A percentile compares a stretch with the other conserved stretches of the same genome.
Evolutionary conservation across 768 basidiomycete genomes (phyloP).

Genomic region (Agrocybe chaxingu): DNA sequence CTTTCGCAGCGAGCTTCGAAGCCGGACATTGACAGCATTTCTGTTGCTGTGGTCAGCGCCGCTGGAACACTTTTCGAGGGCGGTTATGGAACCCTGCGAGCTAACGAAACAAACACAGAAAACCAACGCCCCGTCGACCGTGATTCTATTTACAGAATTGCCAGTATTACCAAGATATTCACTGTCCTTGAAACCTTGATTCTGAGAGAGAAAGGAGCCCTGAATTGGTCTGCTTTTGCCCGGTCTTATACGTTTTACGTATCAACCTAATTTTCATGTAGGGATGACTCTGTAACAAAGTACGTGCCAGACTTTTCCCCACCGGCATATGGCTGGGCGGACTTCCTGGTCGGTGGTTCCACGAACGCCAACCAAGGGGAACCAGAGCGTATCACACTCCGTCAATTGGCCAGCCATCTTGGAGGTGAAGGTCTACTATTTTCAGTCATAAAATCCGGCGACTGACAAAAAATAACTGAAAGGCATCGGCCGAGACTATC

Average conservation of each 20-base stretch:
- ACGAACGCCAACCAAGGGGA: constrained; percentile 2
- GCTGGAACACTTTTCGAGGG: constrained; percentile 41
- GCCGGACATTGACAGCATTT: constrained; percentile 45
- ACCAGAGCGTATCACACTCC: constrained; percentile 32
- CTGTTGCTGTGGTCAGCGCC: constrained; percentile 47
- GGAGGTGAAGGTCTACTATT: constrained; percentile 19
- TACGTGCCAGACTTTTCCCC: constrained; percentile 37
- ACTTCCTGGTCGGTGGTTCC: constrained; percentile 18
- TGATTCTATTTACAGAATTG: constrained; percentile 49
- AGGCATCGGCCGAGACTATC: constrained; percentile 37
- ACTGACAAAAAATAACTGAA: background rate
- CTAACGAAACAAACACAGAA: constrained; percentile 36
- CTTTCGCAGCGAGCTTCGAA: constrained; percentile 23
- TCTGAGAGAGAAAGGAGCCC: constrained; percentile 40
- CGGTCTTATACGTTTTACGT: background rate
- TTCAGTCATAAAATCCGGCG: background rate
- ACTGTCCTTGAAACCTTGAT: constrained; percentile 45
- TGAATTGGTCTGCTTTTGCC: constrained; percentile 29
- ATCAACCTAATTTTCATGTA: constrained; percentile 8
- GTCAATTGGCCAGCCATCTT: constrained; percentile 40
- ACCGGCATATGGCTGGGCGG: constrained; percentile 31
- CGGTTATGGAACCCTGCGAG: constrained; percentile 39
- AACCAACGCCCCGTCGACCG: constrained; percentile 25
- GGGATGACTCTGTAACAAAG: constrained; percentile 50
- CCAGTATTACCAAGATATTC: constrained; percentile 52